phyloP scores from a whole-genome alignment of 169 alveolate genomes.

The Cryptosporidium ubiquitum region DNA sequence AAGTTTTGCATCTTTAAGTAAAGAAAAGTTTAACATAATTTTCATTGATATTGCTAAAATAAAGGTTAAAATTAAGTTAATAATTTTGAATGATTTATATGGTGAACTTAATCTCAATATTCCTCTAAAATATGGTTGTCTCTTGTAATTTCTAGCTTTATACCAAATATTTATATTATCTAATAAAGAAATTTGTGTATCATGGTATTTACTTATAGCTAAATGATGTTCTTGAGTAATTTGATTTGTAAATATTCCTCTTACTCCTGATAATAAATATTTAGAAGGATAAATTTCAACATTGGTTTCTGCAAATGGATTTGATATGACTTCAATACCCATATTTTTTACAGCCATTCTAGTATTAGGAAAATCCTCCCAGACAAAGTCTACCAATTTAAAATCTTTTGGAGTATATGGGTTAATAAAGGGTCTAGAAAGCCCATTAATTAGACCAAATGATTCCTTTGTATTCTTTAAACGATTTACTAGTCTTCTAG shows the following conservation, averaged over 20 bases:
- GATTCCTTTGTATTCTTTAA: neutral
- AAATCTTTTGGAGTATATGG: slow-evolving; percentile 17
- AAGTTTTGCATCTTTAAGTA: slow-evolving; percentile 23
- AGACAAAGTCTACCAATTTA: neutral
- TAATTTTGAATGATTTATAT: neutral
- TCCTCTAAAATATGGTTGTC: slow-evolving; percentile 42
- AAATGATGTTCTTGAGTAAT: neutral
- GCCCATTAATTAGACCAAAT: slow-evolving; percentile 2
- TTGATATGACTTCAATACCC: neutral
- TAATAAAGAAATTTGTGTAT: neutral
- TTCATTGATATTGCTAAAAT: neutral
- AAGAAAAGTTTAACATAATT: neutral
- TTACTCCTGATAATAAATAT: neutral
- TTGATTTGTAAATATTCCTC: neutral
- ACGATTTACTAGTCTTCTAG: neutral
- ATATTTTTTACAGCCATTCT: neutral
- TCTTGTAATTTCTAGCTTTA: slow-evolving; percentile 12
- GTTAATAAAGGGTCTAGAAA: slow-evolving; percentile 24
- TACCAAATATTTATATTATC: slow-evolving; percentile 32
- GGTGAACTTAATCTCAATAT: neutral
- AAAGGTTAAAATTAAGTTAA: neutral
- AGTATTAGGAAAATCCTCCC: neutral
- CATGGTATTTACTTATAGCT: neutral
- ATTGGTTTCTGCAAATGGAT: neutral
- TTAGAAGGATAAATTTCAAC: neutral